Conservation (phyloP, 441 rosid species). For the Melastoma candidum region DNA sequence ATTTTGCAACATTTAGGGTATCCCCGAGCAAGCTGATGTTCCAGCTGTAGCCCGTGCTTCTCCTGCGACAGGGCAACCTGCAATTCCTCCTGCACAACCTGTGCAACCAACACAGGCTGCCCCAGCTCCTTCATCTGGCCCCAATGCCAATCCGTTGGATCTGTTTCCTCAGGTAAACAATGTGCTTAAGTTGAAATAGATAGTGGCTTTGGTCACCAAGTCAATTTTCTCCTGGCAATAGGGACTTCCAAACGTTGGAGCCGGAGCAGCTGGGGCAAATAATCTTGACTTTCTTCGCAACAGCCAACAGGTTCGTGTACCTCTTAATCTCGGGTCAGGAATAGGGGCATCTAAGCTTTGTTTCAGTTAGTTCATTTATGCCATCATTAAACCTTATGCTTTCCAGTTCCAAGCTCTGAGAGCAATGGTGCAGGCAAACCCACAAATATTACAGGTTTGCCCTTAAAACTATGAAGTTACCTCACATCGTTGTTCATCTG, state of each 20-base stretch:
- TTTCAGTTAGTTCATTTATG: too few relatives aligned
- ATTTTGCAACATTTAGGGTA: conserved; percentile 36
- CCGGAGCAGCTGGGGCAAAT: conserved; percentile 48
- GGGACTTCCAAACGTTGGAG: conserved; percentile 62
- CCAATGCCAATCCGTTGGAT: conserved; percentile 70
- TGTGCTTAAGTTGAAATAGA: background rate
- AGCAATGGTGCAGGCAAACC: conserved; percentile 85
- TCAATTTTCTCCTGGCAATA: conserved; percentile 12
- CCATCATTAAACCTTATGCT: background rate
- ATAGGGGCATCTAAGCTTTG: too few relatives aligned
- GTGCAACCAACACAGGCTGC: conserved; percentile 25
- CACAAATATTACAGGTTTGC: conserved; percentile 71
- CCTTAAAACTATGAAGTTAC: too few relatives aligned
- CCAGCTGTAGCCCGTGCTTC: conserved; percentile 37
- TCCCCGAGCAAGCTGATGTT: conserved; percentile 65
- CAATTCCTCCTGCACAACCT: conserved; percentile 34
- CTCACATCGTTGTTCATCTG: too few relatives aligned
- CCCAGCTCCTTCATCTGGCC: conserved; percentile 40
- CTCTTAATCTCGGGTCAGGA: too few relatives aligned
- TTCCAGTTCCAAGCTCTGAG: conserved; percentile 82
- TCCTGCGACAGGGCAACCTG: conserved; percentile 42
- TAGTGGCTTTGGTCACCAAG: background rate
- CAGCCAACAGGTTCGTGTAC: conserved; percentile 54
- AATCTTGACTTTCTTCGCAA: conserved; percentile 68
- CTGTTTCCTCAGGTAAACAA: conserved; percentile 64